Evolutionary conservation across 768 basidiomycete genomes (phyloP).

Genomic region (Amanita inopinata): DNA sequence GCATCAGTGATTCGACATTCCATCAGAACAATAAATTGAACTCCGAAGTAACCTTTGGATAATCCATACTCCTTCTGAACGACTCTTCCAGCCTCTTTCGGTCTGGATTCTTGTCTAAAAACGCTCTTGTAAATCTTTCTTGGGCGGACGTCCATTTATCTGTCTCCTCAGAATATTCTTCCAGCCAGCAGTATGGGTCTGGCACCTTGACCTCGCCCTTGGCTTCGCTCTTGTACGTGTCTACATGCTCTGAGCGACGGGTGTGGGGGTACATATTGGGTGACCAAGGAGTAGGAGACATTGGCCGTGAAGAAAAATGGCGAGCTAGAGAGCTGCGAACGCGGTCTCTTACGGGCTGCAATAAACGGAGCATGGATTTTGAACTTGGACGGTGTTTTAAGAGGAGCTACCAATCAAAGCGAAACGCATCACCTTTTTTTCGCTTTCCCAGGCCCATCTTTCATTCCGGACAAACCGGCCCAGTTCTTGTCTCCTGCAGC

Average conservation of each 20-base stretch:
- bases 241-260: conserved; percentile 56
- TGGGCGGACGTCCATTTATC: conserved; percentile 56
- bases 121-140: conserved; percentile 44
- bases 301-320: conserved; percentile 17
- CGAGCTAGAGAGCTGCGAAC: conserved; percentile 17
- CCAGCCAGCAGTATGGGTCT: conserved; percentile 74
- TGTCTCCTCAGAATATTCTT: conserved; percentile 52
- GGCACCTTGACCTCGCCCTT: conserved; percentile 52
- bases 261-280: conserved; percentile 54
- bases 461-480: conserved; percentile 6
- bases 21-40: conserved; percentile 8
- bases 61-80: conserved; percentile 38
- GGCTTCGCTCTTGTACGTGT: conserved; percentile 56
- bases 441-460: conserved; percentile 9
- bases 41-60: conserved; percentile 26
- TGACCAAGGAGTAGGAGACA: conserved; percentile 40
- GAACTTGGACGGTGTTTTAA: conserved; percentile 8
- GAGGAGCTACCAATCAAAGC: conserved; percentile 6
- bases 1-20: conserved; percentile 6
- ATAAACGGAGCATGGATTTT: conserved; percentile 16
- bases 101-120: conserved; percentile 57
- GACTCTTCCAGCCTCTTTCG: conserved; percentile 45
- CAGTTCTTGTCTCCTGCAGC: no score
- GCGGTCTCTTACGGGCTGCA: conserved; percentile 12
- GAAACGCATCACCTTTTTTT: conserved; percentile 8